Conservation (phyloP, 257 asterid genomes). For the Primulina eburnea region DNA sequence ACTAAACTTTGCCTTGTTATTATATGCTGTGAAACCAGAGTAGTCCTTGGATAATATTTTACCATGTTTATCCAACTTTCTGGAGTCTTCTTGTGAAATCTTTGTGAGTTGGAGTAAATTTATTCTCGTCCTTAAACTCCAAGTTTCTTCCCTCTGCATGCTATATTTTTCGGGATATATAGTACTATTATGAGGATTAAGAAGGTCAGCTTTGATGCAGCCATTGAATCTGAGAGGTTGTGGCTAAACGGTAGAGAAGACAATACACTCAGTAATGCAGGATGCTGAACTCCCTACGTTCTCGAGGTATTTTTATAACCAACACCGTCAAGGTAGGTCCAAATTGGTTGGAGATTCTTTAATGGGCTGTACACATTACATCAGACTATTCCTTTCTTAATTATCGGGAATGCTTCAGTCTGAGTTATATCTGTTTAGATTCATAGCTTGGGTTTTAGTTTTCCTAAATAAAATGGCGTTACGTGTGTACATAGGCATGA, state of each 20-base stretch:
- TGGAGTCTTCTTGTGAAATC: not conserved
- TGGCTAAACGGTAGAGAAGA: not conserved
- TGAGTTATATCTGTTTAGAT: no score
- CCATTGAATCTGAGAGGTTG: conserved; percentile 30
- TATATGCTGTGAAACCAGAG: no score
- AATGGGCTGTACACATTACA: not conserved
- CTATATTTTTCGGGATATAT: conserved; percentile 34
- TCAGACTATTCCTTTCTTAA: not conserved
- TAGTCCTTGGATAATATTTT: no score
- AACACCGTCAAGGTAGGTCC: conserved; percentile 22
- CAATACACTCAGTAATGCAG: not conserved
- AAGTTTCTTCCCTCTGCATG: conserved; percentile 40
- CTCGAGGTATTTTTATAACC: conserved; percentile 30
- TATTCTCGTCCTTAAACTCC: conserved; percentile 21
- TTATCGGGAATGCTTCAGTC: not conserved
- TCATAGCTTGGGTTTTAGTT: not conserved
- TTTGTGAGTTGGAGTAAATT: conserved; percentile 2
- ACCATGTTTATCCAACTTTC: no score
- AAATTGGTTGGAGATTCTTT: conserved; percentile 26
- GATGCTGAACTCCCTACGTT: conserved; percentile 17
- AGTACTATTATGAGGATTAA: conserved; percentile 35
- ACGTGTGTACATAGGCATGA: no score
- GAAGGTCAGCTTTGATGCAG: conserved; percentile 29
- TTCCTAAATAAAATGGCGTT: not conserved
- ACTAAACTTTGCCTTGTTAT: conserved; percentile 4